Evolutionary conservation across 352 stramenopile genomes (phyloP).

Genomic region (Pythium rishiriense): DNA sequence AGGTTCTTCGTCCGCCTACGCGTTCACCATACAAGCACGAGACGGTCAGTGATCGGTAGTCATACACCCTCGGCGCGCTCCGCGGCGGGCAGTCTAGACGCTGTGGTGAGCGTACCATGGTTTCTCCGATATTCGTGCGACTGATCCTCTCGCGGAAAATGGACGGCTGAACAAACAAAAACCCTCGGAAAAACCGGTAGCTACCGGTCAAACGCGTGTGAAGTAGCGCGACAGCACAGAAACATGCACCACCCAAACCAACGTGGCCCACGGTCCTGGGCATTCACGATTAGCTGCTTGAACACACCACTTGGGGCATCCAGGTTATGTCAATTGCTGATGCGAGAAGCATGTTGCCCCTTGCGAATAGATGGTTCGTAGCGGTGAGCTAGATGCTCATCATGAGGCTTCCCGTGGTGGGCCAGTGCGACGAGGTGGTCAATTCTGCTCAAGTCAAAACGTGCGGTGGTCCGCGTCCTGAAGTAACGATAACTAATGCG

Average conservation of each 20-base stretch:
- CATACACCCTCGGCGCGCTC: neutral
- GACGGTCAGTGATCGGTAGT: neutral
- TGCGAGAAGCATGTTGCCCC: too few species aligned
- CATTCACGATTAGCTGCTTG: neutral
- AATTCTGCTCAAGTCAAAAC: neutral
- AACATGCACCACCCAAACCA: conserved; percentile 25
- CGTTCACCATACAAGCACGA: conserved; percentile 10
- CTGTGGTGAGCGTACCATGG: too few species aligned
- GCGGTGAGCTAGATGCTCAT: too few species aligned
- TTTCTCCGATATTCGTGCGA: conserved; percentile 28
- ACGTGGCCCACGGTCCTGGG: neutral
- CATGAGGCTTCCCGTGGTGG: neutral
- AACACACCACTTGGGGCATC: neutral
- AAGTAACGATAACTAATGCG: conserved; percentile 14
- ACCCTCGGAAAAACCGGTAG: conserved; percentile 30
- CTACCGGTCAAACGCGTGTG: conserved; percentile 22
- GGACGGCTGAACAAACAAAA: conserved; percentile 41
- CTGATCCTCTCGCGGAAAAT: conserved; percentile 39
- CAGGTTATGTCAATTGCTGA: too few species aligned
- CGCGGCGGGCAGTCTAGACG: too few species aligned
- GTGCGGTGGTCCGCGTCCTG: conserved; percentile 15
- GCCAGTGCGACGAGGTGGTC: neutral
- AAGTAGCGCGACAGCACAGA: conserved; percentile 29
- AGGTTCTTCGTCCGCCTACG: conserved; percentile 82
- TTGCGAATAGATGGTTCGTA: too few species aligned